These are phyloP conservation scores for Endoconidiophora polonica DNA, from an alignment of 2,329 filamentous ascomycete genomes.

Conservation along the genomic window DNA sequence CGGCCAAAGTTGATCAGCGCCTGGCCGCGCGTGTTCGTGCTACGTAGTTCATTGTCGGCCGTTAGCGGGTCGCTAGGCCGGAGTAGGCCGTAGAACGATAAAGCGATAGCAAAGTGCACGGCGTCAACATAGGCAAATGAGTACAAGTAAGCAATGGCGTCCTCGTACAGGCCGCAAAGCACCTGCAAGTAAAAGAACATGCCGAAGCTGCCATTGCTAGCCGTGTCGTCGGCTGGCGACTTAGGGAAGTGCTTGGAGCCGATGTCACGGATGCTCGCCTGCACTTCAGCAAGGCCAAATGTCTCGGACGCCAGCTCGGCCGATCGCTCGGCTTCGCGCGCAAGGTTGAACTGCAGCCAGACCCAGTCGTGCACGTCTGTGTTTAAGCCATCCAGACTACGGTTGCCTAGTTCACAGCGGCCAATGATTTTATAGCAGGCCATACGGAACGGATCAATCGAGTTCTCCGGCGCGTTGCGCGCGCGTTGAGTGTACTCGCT, in stretches of 20 bases:
- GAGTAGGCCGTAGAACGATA: constrained; percentile 78
- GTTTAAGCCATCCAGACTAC: constrained; percentile 45
- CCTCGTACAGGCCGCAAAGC: constrained; percentile 82
- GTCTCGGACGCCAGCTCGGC: constrained; percentile 49
- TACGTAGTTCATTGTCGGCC: constrained; percentile 53
- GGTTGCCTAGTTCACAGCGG: constrained; percentile 50
- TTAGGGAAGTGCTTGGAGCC: constrained; percentile 83
- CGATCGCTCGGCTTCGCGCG: constrained; percentile 45
- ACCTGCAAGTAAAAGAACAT: constrained; percentile 91
- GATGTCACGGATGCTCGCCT: constrained; percentile 70
- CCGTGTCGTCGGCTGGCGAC: constrained; percentile 49
- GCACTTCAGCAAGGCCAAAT: constrained; percentile 51
- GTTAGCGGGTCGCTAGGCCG: constrained; percentile 69
- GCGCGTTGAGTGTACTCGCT: constrained; percentile 77
- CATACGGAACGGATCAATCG: constrained; percentile 87
- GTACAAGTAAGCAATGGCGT: constrained; percentile 82
- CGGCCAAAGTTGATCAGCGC: constrained; percentile 88
- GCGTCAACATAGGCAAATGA: constrained; percentile 83
- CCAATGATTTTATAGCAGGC: constrained; percentile 97
- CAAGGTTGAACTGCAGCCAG: constrained; percentile 56
- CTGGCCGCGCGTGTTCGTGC: constrained; percentile 47
- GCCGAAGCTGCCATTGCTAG: constrained; percentile 52
- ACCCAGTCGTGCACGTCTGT: constrained; percentile 54
- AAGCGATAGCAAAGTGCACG: constrained; percentile 81
- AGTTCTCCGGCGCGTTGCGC: constrained; percentile 69